A percentile compares a stretch with the other conserved stretches of the same genome.
phyloP scores from a whole-genome alignment of 1,284 basidiomycete genomes.

The Tylopilus orsonianus region DNA sequence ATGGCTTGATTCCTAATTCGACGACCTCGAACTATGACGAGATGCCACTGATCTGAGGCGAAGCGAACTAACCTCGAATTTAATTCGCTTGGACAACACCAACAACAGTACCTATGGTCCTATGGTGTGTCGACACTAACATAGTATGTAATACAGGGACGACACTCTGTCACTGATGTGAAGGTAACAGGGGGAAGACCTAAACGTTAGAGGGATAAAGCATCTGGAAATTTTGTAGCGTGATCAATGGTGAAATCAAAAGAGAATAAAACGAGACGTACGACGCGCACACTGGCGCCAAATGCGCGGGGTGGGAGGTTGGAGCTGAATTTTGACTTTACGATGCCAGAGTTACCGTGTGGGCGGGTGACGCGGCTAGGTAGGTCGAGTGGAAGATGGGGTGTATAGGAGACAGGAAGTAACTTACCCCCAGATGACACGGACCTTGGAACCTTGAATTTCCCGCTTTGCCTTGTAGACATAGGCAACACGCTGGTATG shows the following conservation, averaged over 20 bases:
- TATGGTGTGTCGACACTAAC: constrained; percentile 13
- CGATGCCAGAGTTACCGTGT: constrained; percentile 94
- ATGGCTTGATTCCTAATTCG: too few species aligned
- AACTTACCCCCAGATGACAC: constrained; percentile 95
- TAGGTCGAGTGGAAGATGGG: too few species aligned
- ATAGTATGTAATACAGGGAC: constrained; percentile 13
- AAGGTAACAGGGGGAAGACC: constrained; percentile 20
- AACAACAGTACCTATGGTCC: too few species aligned
- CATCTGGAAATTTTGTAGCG: constrained; percentile 37
- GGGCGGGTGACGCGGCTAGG: constrained; percentile 84
- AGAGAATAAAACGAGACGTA: constrained; percentile 41
- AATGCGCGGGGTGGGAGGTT: constrained; percentile 97
- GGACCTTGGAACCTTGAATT: constrained; percentile 89
- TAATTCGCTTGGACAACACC: too few species aligned
- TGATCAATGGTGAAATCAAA: background rate
- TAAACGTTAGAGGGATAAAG: constrained; percentile 55
- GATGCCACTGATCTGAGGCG: too few species aligned
- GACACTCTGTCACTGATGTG: background rate
- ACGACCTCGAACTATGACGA: too few species aligned
- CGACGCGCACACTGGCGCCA: constrained; percentile 92
- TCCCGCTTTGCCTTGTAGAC: constrained; percentile 96
- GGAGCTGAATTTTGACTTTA: constrained; percentile 95
- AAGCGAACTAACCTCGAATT: too few species aligned
- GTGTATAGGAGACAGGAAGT: background rate
- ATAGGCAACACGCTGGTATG: constrained; percentile 85